phyloP scores from a whole-genome alignment of 2,329 filamentous ascomycete species.

The Leptographium wingfieldii region DNA sequence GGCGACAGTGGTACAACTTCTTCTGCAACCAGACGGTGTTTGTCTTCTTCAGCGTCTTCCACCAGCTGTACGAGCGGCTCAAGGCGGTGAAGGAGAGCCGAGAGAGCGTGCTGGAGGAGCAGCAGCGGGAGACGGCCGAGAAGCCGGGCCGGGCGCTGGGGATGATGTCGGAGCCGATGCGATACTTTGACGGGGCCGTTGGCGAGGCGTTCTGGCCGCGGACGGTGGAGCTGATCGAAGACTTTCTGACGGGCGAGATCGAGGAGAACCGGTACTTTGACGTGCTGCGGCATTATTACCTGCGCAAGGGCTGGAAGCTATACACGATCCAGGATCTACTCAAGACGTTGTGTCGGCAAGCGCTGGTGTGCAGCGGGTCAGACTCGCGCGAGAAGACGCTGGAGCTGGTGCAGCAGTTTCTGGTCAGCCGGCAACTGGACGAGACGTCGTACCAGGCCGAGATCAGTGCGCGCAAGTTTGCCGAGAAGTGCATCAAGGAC shows the following conservation, averaged over 20 bases:
- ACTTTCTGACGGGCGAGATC: conserved; percentile 69
- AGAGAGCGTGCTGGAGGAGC: conserved; percentile 57
- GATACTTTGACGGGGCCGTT: conserved; percentile 60
- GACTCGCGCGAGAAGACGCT: conserved; percentile 89
- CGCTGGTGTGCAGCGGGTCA: conserved; percentile 67
- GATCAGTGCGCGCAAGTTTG: conserved; percentile 80
- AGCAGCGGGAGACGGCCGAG: conserved; percentile 56
- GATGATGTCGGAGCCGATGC: conserved; percentile 64
- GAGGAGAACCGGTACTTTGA: conserved; percentile 82
- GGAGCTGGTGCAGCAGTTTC: conserved; percentile 80
- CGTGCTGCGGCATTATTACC: conserved; percentile 79
- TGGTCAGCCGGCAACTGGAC: conserved; percentile 66
- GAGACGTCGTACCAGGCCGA: conserved; percentile 84
- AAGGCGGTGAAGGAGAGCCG: conserved; percentile 73
- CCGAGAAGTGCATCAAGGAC: conserved; percentile 86
- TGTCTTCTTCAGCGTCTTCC: conserved; percentile 88
- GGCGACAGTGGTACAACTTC: conserved; percentile 71
- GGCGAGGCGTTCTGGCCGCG: conserved; percentile 70
- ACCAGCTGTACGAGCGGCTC: conserved; percentile 78
- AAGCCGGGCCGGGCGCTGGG: conserved; percentile 79
- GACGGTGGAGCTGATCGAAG: conserved; percentile 74
- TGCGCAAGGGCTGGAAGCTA: conserved; percentile 81
- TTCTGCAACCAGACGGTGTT: conserved; percentile 87
- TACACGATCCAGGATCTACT: conserved; percentile 90
- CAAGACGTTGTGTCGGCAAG: conserved; percentile 66